Conservation (phyloP, 2,329 filamentous ascomycete species). For the Exophiala calicioides region DNA sequence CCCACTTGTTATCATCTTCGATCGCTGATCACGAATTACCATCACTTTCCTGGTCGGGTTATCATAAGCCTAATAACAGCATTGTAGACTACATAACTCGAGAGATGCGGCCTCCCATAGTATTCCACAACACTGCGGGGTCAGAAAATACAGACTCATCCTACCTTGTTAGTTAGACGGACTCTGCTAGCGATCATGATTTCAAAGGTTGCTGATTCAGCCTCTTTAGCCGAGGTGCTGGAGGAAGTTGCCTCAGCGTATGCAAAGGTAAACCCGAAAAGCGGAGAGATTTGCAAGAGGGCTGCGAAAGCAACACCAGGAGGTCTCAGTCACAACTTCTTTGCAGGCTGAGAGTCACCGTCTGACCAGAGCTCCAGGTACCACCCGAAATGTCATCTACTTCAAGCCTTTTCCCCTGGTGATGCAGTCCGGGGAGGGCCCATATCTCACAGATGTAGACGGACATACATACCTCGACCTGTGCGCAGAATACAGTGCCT, state of each 20-base stretch:
- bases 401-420: slow-evolving; percentile 2
- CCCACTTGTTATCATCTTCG: too few species aligned
- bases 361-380: not conserved
- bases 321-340: not conserved
- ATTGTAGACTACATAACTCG: too few species aligned
- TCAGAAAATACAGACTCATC: too few species aligned
- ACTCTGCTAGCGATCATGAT: too few species aligned
- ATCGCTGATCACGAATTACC: too few species aligned
- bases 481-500: slow-evolving; percentile 2
- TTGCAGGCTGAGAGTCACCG: not conserved
- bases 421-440: not conserved
- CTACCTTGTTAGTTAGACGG: too few species aligned
- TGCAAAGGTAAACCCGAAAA: not conserved
- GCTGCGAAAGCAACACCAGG: not conserved
- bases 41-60: too few species aligned
- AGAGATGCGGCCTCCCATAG: too few species aligned
- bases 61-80: too few species aligned
- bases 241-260: not conserved
- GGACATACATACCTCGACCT: slow-evolving; percentile 6
- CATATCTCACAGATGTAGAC: slow-evolving; percentile 2
- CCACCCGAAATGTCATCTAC: slow-evolving; percentile 3
- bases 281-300: not conserved
- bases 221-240: too few species aligned
- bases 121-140: too few species aligned
- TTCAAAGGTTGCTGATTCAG: too few species aligned